These are phyloP conservation scores for Larix sibirica DNA, from an alignment of 83 land plant genomes.

Conservation along the genomic window DNA sequence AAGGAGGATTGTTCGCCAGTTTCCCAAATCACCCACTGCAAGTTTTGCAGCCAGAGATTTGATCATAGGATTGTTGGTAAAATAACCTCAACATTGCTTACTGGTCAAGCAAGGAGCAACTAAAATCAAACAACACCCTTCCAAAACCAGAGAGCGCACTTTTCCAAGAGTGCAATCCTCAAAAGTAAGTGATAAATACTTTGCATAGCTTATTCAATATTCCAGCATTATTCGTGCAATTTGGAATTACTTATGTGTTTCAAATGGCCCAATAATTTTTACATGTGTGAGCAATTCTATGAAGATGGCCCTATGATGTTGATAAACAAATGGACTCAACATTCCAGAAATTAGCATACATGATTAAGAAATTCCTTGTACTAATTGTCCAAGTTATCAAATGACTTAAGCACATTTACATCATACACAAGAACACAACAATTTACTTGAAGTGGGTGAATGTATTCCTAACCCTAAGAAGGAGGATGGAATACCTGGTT, in stretches of 20 bases:
- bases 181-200: too few relatives aligned
- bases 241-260: too few relatives aligned
- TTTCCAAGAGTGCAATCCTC: too few relatives aligned
- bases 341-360: too few relatives aligned
- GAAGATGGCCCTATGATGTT: too few relatives aligned
- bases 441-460: slow-evolving; percentile 28
- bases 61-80: slow-evolving; percentile 88
- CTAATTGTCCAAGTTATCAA: slow-evolving; percentile 24
- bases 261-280: too few relatives aligned
- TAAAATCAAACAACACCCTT: slow-evolving; percentile 97
- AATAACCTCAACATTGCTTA: slow-evolving; percentile 92
- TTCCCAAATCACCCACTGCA: slow-evolving; percentile 83
- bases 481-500: too few relatives aligned
- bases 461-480: too few relatives aligned
- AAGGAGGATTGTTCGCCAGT: slow-evolving; percentile 3
- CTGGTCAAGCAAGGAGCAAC: slow-evolving; percentile 95
- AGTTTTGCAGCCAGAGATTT: slow-evolving; percentile 26
- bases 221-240: too few relatives aligned
- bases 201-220: too few relatives aligned
- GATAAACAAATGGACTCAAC: too few relatives aligned
- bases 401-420: slow-evolving; percentile 65
- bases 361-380: slow-evolving; percentile 41
- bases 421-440: slow-evolving; percentile 82
- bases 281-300: too few relatives aligned
- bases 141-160: slow-evolving; percentile 6